These are phyloP conservation scores for Teratosphaeria epicoccoides DNA, from an alignment of 2,329 filamentous ascomycete species.

Conservation along the genomic window DNA sequence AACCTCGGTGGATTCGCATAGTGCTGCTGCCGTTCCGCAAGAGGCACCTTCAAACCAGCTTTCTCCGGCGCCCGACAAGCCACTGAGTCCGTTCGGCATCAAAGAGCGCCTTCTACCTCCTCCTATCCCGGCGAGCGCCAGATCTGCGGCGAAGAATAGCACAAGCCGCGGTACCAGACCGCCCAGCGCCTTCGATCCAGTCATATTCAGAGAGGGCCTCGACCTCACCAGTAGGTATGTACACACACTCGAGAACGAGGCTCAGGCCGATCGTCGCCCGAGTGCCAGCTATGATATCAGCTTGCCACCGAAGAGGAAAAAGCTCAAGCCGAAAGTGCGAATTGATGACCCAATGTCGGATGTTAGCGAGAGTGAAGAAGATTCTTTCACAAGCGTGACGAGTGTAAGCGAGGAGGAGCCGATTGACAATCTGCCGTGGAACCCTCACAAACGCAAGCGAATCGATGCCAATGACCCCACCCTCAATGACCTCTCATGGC, in stretches of 20 bases:
- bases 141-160: conserved; percentile 1
- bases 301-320: conserved; percentile 8
- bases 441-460: conserved; percentile 20
- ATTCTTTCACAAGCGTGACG: conserved; percentile 14
- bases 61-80: conserved; percentile 12
- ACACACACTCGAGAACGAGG: not conserved
- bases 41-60: not conserved
- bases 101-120: conserved; percentile 39
- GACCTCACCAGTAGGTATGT: conserved; percentile 43
- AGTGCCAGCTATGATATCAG: conserved; percentile 2
- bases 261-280: not conserved
- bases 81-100: conserved; percentile 32
- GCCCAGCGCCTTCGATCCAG: conserved; percentile 41
- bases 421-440: conserved; percentile 15
- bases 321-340: not conserved
- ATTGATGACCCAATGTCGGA: not conserved
- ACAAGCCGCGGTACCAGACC: conserved; percentile 6
- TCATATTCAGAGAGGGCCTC: conserved; percentile 41
- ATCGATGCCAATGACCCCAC: not conserved
- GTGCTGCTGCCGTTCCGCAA: not conserved
- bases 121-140: conserved; percentile 22
- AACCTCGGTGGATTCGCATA: not conserved
- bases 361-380: conserved; percentile 16
- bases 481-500: not conserved
- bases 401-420: conserved; percentile 12